These are phyloP conservation scores for Colletotrichum sidae DNA, from an alignment of 2,329 filamentous ascomycete genomes.

Conservation along the genomic window DNA sequence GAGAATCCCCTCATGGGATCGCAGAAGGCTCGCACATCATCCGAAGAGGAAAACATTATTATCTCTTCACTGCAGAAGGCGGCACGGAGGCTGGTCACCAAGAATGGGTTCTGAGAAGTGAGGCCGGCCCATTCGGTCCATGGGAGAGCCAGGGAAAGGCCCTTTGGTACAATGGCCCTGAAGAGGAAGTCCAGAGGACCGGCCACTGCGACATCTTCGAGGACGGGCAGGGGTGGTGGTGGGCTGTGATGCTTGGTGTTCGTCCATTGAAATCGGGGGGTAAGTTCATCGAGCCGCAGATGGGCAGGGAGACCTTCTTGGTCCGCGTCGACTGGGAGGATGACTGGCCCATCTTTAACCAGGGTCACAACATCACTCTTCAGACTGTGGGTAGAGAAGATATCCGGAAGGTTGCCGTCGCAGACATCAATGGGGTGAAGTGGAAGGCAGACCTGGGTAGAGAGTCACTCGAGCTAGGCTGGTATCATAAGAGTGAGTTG, in stretches of 20 bases:
- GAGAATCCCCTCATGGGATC: conserved; percentile 52
- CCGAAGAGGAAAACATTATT: conserved; percentile 49
- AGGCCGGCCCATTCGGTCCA: conserved; percentile 55
- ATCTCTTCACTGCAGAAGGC: conserved; percentile 54
- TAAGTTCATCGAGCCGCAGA: conserved; percentile 52
- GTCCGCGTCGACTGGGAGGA: conserved; percentile 61
- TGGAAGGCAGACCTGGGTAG: conserved; percentile 50
- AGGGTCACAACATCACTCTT: conserved; percentile 56
- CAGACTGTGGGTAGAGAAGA: conserved; percentile 46
- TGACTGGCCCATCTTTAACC: conserved; percentile 64
- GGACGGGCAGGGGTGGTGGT: conserved; percentile 58
- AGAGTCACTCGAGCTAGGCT: conserved; percentile 47
- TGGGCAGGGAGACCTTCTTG: conserved; percentile 62
- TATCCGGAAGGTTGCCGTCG: conserved; percentile 36
- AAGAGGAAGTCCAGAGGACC: conserved; percentile 62
- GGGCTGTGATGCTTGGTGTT: conserved; percentile 59
- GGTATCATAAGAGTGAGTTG: conserved; percentile 53
- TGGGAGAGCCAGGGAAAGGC: conserved; percentile 61
- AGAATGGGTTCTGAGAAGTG: conserved; percentile 63
- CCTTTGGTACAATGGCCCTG: conserved; percentile 57
- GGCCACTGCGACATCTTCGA: conserved; percentile 62
- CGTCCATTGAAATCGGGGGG: conserved; percentile 47
- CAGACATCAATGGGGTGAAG: conserved; percentile 46
- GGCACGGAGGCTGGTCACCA: conserved; percentile 62
- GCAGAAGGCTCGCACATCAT: conserved; percentile 57